phyloP scores from a whole-genome alignment of 2,329 filamentous ascomycete genomes.

The Didymosphaeria variabile region DNA sequence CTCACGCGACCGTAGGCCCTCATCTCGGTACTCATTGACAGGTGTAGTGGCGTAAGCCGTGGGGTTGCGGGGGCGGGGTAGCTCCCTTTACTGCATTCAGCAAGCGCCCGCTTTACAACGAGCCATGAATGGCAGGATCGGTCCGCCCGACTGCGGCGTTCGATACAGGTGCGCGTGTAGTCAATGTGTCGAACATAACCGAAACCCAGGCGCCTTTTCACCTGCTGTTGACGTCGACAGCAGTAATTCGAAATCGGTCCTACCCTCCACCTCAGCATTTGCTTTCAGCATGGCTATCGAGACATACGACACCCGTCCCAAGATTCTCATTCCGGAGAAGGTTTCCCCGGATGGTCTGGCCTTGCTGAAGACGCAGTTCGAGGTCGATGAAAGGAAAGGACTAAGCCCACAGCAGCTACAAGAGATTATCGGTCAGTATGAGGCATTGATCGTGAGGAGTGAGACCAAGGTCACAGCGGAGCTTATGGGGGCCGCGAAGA shows the following conservation, averaged over 20 bases:
- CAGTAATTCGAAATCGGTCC: background rate
- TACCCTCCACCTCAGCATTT: background rate
- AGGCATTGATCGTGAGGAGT: constrained; percentile 80
- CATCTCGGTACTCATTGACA: constrained; percentile 10
- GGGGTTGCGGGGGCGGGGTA: constrained; percentile 49
- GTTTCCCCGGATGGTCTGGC: constrained; percentile 80
- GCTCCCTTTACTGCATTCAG: constrained; percentile 25
- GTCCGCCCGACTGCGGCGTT: constrained; percentile 23
- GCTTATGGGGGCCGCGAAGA: constrained; percentile 71
- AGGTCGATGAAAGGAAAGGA: constrained; percentile 73
- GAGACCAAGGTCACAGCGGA: constrained; percentile 80
- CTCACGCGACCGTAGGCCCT: background rate
- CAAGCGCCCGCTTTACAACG: constrained; percentile 28
- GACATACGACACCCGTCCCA: constrained; percentile 48
- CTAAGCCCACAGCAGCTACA: constrained; percentile 71
- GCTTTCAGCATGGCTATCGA: constrained; percentile 42
- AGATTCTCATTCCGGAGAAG: constrained; percentile 80
- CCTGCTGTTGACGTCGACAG: background rate
- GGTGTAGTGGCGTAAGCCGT: constrained; percentile 32
- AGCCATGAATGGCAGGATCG: constrained; percentile 29
- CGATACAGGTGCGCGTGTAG: background rate
- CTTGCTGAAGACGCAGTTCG: constrained; percentile 70
- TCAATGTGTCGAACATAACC: constrained; percentile 6
- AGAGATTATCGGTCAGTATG: constrained; percentile 73
- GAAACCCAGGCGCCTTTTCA: background rate